phyloP scores from a whole-genome alignment of 2,329 filamentous ascomycete species.

The Trichoderma atroviride region DNA sequence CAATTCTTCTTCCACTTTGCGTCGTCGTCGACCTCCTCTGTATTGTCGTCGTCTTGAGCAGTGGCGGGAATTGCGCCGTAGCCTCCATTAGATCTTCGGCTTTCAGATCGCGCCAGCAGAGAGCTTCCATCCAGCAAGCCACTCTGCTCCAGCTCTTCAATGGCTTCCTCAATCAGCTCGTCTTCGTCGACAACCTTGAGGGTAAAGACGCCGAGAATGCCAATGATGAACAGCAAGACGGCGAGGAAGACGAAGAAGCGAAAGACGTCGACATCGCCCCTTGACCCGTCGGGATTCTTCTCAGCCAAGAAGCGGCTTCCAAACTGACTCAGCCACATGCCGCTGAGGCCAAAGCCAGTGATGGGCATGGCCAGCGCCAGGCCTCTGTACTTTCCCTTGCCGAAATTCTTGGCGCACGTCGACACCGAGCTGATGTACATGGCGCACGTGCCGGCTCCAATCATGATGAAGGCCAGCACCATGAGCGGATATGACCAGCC shows the following conservation, averaged over 20 bases:
- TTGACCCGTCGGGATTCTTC: constrained; percentile 62
- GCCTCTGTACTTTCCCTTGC: constrained; percentile 82
- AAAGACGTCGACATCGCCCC: constrained; percentile 72
- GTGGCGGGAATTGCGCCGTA: constrained; percentile 64
- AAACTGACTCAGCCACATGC: constrained; percentile 93
- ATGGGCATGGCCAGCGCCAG: constrained; percentile 89
- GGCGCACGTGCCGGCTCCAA: constrained; percentile 81
- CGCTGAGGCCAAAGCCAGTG: constrained; percentile 87
- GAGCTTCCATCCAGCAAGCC: constrained; percentile 77
- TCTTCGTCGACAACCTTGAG: constrained; percentile 81
- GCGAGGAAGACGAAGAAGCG: constrained; percentile 86
- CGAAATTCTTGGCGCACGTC: constrained; percentile 98
- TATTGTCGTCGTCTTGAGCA: constrained; percentile 49
- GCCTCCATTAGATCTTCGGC: constrained; percentile 64
- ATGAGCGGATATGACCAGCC: constrained; percentile 77
- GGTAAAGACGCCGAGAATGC: constrained; percentile 72
- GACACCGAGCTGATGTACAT: constrained; percentile 94
- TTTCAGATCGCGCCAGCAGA: constrained; percentile 63
- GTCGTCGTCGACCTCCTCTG: constrained; percentile 49
- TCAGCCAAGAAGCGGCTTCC: constrained; percentile 79
- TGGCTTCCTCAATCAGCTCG: constrained; percentile 84
- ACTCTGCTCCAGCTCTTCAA: constrained; percentile 88
- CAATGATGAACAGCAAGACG: constrained; percentile 68
- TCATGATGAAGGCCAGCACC: constrained; percentile 79
- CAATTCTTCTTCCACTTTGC: constrained; percentile 77